Base-by-base conservation (phyloP, 2,329 filamentous ascomycete species). In the Diplodia intermedia region DNA sequence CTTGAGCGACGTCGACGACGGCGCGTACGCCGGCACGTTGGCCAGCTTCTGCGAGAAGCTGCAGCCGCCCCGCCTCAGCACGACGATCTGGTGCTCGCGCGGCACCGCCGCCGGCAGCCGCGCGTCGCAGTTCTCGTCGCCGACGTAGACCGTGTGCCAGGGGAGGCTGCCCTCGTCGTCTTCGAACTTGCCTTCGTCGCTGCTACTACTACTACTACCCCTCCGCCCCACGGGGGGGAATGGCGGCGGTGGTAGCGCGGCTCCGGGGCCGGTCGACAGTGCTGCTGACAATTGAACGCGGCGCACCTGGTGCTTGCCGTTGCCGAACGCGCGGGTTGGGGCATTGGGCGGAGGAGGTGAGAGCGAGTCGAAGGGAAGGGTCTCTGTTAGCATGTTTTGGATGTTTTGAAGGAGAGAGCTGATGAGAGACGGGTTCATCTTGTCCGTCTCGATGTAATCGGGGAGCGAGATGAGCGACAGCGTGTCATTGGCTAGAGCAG, bases 31-130 rank as follows among this genome's bases (percentile, higher is more conserved):
- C 0, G 94, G 93, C n/a, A 98, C 93, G 71, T 92, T 94, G 63
- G 86, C 84, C 0, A 98, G 81, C 78, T 99, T 99, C 33, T 90
- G 82, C 43, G 87, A 90, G 78, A 98, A 98, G 29, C 86, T 90
- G 81, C 95, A 99, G 0, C 88, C 89, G 49, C 95, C 94, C 6
- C 95, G 89, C 33, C 87, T 89, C 73, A 98, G 84, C 61, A 97
- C 86, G 69, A 99, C 89, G 69, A 98, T 83, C 63, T 97, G 90
- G 79, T 97, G 80, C 1, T 77, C 80, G 50, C 82, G 82, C 0
- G 82, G 83, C 3, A 89, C 78, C 8, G 82, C 77, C 1, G 82
- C 72, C 14, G 87, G 78, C 65, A 92, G 79, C 69, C 84, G 78
- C 68, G 82, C 81, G 68, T 84, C 82, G 78, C 94, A 95, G 11